Base-by-base conservation (phyloP, 768 basidiomycete species). In the Amanita polypyramis region DNA sequence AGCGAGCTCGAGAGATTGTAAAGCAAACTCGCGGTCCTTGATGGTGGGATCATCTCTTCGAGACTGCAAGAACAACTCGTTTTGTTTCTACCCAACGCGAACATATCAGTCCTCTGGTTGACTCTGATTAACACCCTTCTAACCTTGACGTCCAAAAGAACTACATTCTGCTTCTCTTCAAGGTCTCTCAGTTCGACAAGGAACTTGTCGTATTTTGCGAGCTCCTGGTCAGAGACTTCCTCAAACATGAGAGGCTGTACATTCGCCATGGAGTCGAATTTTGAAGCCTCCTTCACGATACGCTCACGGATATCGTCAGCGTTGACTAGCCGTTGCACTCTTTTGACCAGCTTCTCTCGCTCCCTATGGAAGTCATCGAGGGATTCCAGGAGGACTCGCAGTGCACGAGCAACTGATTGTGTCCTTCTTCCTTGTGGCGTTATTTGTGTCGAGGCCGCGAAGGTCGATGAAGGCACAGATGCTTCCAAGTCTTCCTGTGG, bases 241-340 rank as follows among this genome's bases (percentile, higher is more conserved):
- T 93, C 88, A 59, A 97, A 97, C 82, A 85, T 85, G 19, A 81
- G 85, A 0, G 94, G 80, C 30, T 82, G 79, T 14, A 90, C 76
- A 56, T 90, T 81, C 2, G 70, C 66, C 60, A 84, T 73, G 20
- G 75, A 72, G 44, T 83, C 81, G 38, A 92, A 72, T 2, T 76
- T 75, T 12, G 74, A 68, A 0, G 89, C 80, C 19, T 80, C 80
- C 43, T 70, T 73, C 53, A 86, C 55, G 19, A 98, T 77, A 1
- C 76, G 74, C 5, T 75, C 66, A 10, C 76, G 73, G 41, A 97
- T 81, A 58, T 95, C 84, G 51, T 95, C 92, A 0, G 70, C 69
- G 5, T 75, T 73, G 0, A 77, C 73, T 5, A 83, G 66, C 12
- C 74, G 72, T 43, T 76, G 70, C 2, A 82, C 88, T 29, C 85